A percentile compares a stretch with the other conserved stretches of the same genome.
These are phyloP conservation scores for Hymenoscyphus linearis DNA, from an alignment of 2,329 filamentous ascomycete genomes.

Conservation along the genomic window DNA sequence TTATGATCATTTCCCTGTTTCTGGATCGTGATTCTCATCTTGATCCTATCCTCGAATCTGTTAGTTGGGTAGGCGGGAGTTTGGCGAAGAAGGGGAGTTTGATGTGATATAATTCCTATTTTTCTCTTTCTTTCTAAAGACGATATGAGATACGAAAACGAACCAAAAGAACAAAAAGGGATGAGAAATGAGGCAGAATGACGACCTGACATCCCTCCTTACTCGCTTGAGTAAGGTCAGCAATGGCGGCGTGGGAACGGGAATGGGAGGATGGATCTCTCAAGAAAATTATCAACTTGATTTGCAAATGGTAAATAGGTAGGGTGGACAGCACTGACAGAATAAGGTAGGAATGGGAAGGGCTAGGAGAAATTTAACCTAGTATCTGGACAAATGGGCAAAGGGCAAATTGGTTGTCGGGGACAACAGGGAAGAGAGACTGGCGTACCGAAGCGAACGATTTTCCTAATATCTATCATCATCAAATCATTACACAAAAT, in stretches of 20 bases:
- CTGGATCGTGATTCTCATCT: not conserved
- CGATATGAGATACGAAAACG: not conserved
- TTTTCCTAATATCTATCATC: not conserved
- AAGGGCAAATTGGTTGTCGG: not conserved
- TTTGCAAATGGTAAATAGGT: not conserved
- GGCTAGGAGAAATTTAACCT: too few species aligned
- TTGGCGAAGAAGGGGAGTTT: not conserved
- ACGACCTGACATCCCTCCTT: not conserved
- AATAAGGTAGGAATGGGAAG: not conserved
- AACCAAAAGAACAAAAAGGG: not conserved
- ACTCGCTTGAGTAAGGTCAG: not conserved
- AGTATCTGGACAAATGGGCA: not conserved
- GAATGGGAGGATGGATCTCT: not conserved
- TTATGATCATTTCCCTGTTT: conserved; percentile 1
- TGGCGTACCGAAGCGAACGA: not conserved
- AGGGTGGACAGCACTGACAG: not conserved
- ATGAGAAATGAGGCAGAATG: not conserved
- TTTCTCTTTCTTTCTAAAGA: not conserved
- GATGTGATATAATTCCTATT: not conserved
- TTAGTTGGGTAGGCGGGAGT: not conserved
- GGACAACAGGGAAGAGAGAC: too few species aligned
- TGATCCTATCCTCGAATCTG: too few species aligned
- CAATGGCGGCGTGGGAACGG: not conserved
- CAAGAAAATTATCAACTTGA: not conserved
- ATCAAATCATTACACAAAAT: not conserved